Base-by-base conservation (phyloP, 805 yeast genomes). In the Kockiozyma suomiensis region DNA sequence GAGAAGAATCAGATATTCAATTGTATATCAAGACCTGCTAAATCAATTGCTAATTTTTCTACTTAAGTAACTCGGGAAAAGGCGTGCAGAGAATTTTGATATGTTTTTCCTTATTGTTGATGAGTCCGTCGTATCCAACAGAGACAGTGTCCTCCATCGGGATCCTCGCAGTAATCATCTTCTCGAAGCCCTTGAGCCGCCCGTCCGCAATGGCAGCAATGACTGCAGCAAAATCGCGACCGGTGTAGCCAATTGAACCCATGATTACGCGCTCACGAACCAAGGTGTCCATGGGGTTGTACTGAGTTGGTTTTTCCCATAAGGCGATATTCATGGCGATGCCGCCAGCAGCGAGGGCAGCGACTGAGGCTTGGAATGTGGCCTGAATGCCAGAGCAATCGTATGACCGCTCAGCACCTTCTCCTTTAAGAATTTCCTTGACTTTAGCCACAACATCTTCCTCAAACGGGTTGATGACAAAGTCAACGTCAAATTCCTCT, bases 241-340 rank as follows among this genome's bases (percentile, higher is more conserved):
- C 77, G 2, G 81, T 79, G 69, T 85, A 84, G 59, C 87, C 83
- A 77, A 84, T 83, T 1, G 87, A 83, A 1, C 88, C 89, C 45
- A 83, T 78, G 38, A 82, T 73, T 48, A 71, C 71, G 68, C 82
- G 85, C 69, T 85, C 89, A 55, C 78, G 78, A 66, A 78, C 73
- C 3, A 86, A 80, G 19, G 82, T 71, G 62, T 77, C 79, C 85
- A 82, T 84, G 56, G 86, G 86, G 64, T 76, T 76, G 68, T 78
- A 81, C 15, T 74, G 74, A 26, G 80, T 72, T 6, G 83, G 79
- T 38, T 77, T 74, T 48, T 78, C 76, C 87, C 87, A 85, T 46
- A 85, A 81, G 4, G 89, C 89, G 56, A 85, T 80, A 70, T 85
- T 85, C 32, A 83, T 82, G n/a, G 84, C 81, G 1, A 76, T 75